A percentile compares a stretch with the other conserved stretches of the same genome.
Conservation (phyloP, 169 alveolate species). For the Perkinsus marinus region DNA sequence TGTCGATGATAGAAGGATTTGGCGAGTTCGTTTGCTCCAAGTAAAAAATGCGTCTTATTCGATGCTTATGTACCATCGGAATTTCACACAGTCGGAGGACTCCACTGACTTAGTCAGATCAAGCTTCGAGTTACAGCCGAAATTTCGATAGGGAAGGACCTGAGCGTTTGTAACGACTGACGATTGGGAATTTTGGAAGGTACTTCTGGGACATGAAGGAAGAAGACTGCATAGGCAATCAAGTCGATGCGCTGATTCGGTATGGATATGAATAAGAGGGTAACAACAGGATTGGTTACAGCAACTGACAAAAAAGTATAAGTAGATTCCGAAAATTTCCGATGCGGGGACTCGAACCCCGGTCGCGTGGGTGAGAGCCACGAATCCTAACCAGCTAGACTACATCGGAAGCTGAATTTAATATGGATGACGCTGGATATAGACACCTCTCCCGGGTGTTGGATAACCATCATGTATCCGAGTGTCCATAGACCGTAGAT, state of each 20-base stretch:
- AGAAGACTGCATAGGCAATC: constrained; percentile 44
- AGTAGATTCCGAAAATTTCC: background rate
- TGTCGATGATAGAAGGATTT: constrained; percentile 36
- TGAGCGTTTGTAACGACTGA: no score
- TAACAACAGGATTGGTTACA: constrained; percentile 80
- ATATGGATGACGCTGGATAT: background rate
- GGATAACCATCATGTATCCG: constrained; percentile 87
- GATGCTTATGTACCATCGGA: background rate
- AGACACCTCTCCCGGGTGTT: constrained; percentile 42
- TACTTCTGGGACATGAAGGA: constrained; percentile 36
- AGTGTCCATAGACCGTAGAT: no score
- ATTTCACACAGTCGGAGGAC: constrained; percentile 37
- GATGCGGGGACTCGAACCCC: background rate
- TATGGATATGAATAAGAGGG: constrained; percentile 88
- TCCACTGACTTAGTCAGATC: constrained; percentile 58
- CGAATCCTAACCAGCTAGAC: background rate
- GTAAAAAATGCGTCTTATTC: background rate
- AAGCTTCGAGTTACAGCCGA: constrained; percentile 78
- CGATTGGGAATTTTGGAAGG: background rate
- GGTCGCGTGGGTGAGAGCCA: background rate
- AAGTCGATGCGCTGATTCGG: constrained; percentile 70
- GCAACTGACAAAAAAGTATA: constrained; percentile 93
- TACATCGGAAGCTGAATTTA: background rate
- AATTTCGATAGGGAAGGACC: constrained; percentile 58
- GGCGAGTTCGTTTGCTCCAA: constrained; percentile 10